Evolutionary conservation across 1,284 basidiomycete genomes (phyloP).

Genomic region (Ustilago esculenta): DNA sequence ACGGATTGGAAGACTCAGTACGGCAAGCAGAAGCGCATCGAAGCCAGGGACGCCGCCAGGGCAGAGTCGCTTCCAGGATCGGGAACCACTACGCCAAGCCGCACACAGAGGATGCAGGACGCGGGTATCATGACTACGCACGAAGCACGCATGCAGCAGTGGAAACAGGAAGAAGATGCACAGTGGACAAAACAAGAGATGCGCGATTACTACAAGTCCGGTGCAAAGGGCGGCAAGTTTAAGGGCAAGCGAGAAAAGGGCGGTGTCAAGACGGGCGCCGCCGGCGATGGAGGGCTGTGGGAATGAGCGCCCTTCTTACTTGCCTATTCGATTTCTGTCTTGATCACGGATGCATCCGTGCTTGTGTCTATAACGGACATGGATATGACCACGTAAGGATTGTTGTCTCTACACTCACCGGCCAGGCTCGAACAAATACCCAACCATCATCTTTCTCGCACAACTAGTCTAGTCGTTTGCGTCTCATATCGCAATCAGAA

Average conservation of each 20-base stretch:
- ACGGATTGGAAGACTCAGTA: slow-evolving; percentile 59
- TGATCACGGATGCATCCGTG: too few species aligned
- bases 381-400: too few species aligned
- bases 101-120: slow-evolving; percentile 52
- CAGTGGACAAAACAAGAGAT: slow-evolving; percentile 54
- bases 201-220: slow-evolving; percentile 59
- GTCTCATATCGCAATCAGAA: too few species aligned
- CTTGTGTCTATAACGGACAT: too few species aligned
- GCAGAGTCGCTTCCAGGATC: slow-evolving; percentile 34
- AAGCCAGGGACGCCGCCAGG: slow-evolving; percentile 44
- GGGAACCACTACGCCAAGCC: slow-evolving; percentile 45
- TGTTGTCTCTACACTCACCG: too few species aligned
- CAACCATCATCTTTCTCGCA: too few species aligned
- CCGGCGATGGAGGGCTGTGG: slow-evolving; percentile 55
- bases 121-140: slow-evolving; percentile 51
- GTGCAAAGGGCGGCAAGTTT: slow-evolving; percentile 58
- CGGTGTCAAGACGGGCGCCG: slow-evolving; percentile 51
- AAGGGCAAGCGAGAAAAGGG: slow-evolving; percentile 61
- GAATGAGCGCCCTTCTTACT: slow-evolving; percentile 26
- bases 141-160: slow-evolving; percentile 53
- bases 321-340: too few species aligned
- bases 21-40: slow-evolving; percentile 39
- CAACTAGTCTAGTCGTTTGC: too few species aligned
- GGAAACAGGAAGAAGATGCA: slow-evolving; percentile 44
- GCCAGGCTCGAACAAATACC: too few species aligned